Conservation (phyloP, 805 yeast genomes). For the Nakazawaea wyomingensis region DNA sequence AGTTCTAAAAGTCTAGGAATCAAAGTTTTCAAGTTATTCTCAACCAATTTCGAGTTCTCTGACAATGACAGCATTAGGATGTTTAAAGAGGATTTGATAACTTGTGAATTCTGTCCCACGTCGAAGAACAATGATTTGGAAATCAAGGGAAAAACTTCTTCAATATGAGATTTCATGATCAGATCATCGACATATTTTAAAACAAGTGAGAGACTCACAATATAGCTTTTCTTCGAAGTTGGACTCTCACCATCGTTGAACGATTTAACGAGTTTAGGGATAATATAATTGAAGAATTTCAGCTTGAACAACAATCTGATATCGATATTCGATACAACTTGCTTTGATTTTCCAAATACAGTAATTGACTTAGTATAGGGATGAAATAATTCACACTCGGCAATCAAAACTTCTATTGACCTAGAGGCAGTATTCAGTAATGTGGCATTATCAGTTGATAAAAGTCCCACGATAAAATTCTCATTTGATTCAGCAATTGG, state of each 20-base stretch:
- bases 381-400: conserved; percentile 59
- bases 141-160: conserved; percentile 63
- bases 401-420: conserved; percentile 57
- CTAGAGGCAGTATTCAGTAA: conserved; percentile 40
- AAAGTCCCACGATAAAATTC: conserved; percentile 28
- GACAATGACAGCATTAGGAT: conserved; percentile 25
- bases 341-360: conserved; percentile 18
- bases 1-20: conserved; percentile 48
- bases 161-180: conserved; percentile 60
- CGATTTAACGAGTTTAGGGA: conserved; percentile 49
- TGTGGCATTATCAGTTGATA: conserved; percentile 22
- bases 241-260: conserved; percentile 27
- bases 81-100: conserved; percentile 21
- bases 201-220: conserved; percentile 63
- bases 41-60: conserved; percentile 32
- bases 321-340: conserved; percentile 44
- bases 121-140: conserved; percentile 53
- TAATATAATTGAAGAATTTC: conserved; percentile 56
- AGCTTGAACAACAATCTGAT: conserved; percentile 75
- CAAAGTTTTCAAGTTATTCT: conserved; percentile 50
- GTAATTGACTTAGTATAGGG: conserved; percentile 28
- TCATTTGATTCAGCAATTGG: conserved; percentile 28
- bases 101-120: conserved; percentile 14
- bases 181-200: conserved; percentile 59
- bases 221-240: conserved; percentile 40